Evolutionary conservation across 805 yeast genomes (phyloP), one percentile per base, ranked within the genome.

Genomic region (Lipomyces spencermartinsiae): DNA sequence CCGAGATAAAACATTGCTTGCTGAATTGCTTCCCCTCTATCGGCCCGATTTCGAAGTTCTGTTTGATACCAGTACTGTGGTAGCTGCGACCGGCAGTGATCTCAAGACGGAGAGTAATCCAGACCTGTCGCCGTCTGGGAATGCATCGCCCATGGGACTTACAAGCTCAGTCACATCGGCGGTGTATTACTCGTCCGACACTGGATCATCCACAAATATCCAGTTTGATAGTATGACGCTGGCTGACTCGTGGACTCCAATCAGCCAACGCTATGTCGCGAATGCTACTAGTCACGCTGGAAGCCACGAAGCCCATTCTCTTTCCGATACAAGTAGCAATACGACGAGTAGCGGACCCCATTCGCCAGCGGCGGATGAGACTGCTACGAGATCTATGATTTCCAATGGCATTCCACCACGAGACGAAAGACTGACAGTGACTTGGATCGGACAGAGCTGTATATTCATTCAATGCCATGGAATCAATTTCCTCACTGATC

Each of bases 361-460:
- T 33, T 57, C 65, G 25, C 65, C 61, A 22, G 37, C 39, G 5
- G 14, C 35, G 53, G 62, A 51, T 33, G 39, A 16, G 4, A 58
- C 66, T 9, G 25, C 61, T 29, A 22, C 55, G 25, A 51, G 49
- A 22, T 9, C 46, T 6, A 16, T 29, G 46, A 33, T 37, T 64
- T 57, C 59, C 29, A 33, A 57, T 12, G 69, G 33, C n/a, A 39
- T 70, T 1, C 85, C 87, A 0, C 62, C 73, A 1, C 62, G 84
- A 2, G 64, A 76, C 10, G 80, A 85, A 34, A 83, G 89, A 72
- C 69, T 91, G 73, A 82, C 90, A 1, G 85, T 89, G 74, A 92
- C 97, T 0, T 94, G 98, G 98, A 78, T 94, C 55, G 98, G 98
- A 3, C 98, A 94, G 77, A 89, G 95, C 66, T 93, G 97, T 78